Evolutionary conservation across 2,329 filamentous ascomycete species (phyloP).

Genomic region (Fusarium torulosum): DNA sequence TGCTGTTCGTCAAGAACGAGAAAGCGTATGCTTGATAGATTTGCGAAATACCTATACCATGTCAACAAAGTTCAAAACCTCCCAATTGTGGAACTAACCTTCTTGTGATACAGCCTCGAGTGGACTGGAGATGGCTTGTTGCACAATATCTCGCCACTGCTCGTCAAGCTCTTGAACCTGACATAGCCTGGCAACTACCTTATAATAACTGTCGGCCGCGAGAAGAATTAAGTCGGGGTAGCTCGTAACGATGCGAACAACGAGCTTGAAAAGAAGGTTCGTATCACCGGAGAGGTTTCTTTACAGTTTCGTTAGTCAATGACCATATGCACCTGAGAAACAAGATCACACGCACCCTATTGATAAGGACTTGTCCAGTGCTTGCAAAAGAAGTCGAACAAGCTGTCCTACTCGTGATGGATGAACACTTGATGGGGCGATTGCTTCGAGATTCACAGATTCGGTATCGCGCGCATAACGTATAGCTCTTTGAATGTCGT

Average conservation of each 20-base stretch:
- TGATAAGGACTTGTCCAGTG: conserved; percentile 48
- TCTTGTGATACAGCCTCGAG: conserved; percentile 38
- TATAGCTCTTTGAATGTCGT: conserved; percentile 64
- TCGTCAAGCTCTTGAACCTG: conserved; percentile 40
- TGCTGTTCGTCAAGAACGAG: conserved; percentile 44
- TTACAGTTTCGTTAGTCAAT: conserved; percentile 27
- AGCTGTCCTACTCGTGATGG: conserved; percentile 53
- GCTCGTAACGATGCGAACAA: conserved; percentile 48
- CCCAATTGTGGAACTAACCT: conserved; percentile 30
- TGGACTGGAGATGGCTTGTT: conserved; percentile 50
- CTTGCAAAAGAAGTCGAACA: conserved; percentile 52
- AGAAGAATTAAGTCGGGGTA: conserved; percentile 42
- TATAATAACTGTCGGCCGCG: conserved; percentile 56
- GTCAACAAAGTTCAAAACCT: conserved; percentile 15
- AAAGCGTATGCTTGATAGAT: conserved; percentile 46
- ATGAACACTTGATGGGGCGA: conserved; percentile 51
- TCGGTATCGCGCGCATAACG: conserved; percentile 60
- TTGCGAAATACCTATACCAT: conserved; percentile 6
- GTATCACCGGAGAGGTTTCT: conserved; percentile 43
- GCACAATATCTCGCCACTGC: conserved; percentile 43
- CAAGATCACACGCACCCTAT: conserved; percentile 42
- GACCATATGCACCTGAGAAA: background rate
- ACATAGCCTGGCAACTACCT: conserved; percentile 55
- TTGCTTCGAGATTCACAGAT: conserved; percentile 51
- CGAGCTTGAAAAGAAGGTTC: conserved; percentile 53